Evolutionary conservation across 2,329 filamentous ascomycete genomes (phyloP).

Genomic region (Talaromyces rugulosus): DNA sequence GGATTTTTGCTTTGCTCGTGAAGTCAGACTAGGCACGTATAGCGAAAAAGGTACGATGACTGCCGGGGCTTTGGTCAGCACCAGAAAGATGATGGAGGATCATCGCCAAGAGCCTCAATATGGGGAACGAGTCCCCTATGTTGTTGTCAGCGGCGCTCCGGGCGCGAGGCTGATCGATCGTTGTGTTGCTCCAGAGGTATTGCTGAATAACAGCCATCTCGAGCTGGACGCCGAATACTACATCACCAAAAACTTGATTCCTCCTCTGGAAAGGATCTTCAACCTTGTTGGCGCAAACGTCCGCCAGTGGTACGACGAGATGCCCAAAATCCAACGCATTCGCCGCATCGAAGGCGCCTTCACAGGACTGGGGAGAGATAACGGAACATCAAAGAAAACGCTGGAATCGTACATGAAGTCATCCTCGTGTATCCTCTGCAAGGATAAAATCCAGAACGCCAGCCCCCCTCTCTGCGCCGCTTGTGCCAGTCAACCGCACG

Average conservation of each 20-base stretch:
- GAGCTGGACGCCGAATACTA: constrained; percentile 94
- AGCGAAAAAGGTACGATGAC: constrained; percentile 74
- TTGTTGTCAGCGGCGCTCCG: constrained; percentile 83
- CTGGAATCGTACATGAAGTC: constrained; percentile 92
- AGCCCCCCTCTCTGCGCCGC: constrained; percentile 39
- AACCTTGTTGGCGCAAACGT: constrained; percentile 93
- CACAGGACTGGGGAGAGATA: constrained; percentile 23
- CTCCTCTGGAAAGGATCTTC: constrained; percentile 92
- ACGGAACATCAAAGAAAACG: constrained; percentile 50
- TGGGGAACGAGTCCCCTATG: constrained; percentile 90
- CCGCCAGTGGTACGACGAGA: constrained; percentile 87
- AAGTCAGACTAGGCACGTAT: constrained; percentile 88
- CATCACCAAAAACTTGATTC: constrained; percentile 91
- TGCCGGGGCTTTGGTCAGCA: constrained; percentile 82
- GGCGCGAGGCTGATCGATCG: constrained; percentile 82
- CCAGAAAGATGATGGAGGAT: constrained; percentile 80
- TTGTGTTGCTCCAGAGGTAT: constrained; percentile 79
- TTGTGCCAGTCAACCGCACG: constrained; percentile 40
- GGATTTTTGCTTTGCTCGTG: constrained; percentile 92
- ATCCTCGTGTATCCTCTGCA: constrained; percentile 74
- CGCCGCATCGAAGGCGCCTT: constrained; percentile 53
- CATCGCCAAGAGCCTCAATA: constrained; percentile 87
- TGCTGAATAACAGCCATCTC: constrained; percentile 71
- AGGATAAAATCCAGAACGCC: constrained; percentile 48
- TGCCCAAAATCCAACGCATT: constrained; percentile 84